Conservation (phyloP, 805 yeast species). For the Pichia californica region DNA sequence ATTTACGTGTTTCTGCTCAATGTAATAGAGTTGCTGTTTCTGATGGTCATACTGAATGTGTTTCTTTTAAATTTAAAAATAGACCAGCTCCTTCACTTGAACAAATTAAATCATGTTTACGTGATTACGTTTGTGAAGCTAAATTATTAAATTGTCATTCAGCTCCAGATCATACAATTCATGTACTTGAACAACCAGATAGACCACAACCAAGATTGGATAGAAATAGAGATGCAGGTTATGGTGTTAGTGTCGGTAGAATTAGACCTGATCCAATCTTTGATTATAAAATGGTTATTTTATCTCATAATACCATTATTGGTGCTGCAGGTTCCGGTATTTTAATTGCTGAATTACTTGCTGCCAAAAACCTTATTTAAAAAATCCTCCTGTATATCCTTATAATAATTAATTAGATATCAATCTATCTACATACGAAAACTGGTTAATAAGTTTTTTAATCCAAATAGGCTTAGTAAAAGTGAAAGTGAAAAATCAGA, state of each 20-base stretch:
- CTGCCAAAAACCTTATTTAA: conserved; percentile 69
- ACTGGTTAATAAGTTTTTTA: no score
- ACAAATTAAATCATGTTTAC: conserved; percentile 61
- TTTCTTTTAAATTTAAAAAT: conserved; percentile 74
- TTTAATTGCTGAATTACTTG: conserved; percentile 84
- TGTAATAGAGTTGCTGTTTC: conserved; percentile 96
- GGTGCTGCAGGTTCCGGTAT: conserved; percentile 99
- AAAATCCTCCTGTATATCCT: no score
- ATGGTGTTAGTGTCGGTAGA: conserved; percentile 92
- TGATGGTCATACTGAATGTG: conserved; percentile 97
- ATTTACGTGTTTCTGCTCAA: conserved; percentile 86
- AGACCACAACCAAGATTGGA: conserved; percentile 98
- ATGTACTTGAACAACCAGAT: conserved; percentile 82
- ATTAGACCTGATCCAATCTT: conserved; percentile 88
- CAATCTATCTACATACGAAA: no score
- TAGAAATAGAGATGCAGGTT: conserved; percentile 91
- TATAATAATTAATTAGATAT: no score
- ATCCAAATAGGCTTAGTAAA: no score
- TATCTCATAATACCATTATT: conserved; percentile 93
- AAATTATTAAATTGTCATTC: conserved; percentile 73
- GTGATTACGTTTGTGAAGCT: conserved; percentile 80
- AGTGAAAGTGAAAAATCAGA: no score
- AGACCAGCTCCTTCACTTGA: conserved; percentile 83
- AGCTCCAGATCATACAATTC: conserved; percentile 90
- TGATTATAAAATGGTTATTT: conserved; percentile 94